Evolutionary conservation across 2,329 filamentous ascomycete genomes (phyloP), one percentile per base, ranked within the genome.

Genomic region (Xylariaceae sp.): DNA sequence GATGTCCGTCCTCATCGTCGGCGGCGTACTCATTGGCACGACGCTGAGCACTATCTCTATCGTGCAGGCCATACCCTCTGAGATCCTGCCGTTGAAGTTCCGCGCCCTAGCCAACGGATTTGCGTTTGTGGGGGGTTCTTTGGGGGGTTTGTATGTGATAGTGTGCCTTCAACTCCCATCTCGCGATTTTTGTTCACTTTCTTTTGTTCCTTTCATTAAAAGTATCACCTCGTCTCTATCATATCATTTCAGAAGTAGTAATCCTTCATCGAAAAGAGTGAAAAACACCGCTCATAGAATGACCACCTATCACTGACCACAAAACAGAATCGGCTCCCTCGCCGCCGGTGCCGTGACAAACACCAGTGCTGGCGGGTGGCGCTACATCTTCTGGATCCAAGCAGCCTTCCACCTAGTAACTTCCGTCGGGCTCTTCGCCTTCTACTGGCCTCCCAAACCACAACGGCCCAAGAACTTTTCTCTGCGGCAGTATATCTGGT

Each of bases 361-460:
- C 47, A 57, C 67, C 11, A 64, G 65, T 41, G 50, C 66, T 1
- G 63, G 59, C 1, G 76, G 76, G 17, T 80, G 76, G 76, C 66
- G 77, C 2, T 69, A 72, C 52, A 79, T 80, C 52, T 80, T 78
- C 56, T 80, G 76, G 76, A 76, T 80, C 12, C 76, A 80, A 59
- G 75, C 76, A 1, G 75, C 66, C 6, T 72, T 79, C 48, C 75
- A 79, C 49, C 66, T 68, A 7, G 60, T 68, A 12, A 76, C 73
- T 0, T 66, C 68, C 2, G 27, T 75, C 1, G 75, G 75, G 3
- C 58, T 79, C 23, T 56, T 78, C 25, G 50, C 68, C 21, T 70
- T 74, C 58, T 72, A 77, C 64, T 68, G 68, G 65, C 70, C 70
- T 21, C 65, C 67, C 3, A 69, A 68, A 50, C 60, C 23, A 21